Evolutionary conservation across 2,329 filamentous ascomycete species (phyloP).

Genomic region (Monilinia vaccinii-corymbosi): DNA sequence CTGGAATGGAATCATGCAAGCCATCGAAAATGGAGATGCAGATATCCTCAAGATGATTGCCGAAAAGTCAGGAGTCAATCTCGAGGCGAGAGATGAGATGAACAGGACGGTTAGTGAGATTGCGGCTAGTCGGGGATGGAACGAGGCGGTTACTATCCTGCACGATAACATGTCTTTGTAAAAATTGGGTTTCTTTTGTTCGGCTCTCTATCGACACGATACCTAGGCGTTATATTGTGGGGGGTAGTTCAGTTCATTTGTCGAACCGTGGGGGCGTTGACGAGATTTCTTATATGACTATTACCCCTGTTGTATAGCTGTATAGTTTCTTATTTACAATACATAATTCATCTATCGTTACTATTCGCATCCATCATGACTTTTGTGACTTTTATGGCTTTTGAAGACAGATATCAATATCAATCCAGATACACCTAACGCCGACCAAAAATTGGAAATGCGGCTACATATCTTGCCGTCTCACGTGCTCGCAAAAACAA

Average conservation of each 20-base stretch:
- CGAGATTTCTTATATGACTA: too few relatives aligned
- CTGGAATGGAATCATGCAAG: constrained; percentile 58
- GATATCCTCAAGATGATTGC: constrained; percentile 44
- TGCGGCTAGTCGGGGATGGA: constrained; percentile 48
- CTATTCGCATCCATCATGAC: too few relatives aligned
- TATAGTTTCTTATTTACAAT: too few relatives aligned
- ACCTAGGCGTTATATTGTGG: neutral
- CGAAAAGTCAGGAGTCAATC: constrained; percentile 40
- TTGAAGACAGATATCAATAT: too few relatives aligned
- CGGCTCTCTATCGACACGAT: neutral
- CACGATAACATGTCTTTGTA: constrained; percentile 10
- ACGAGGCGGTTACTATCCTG: constrained; percentile 38
- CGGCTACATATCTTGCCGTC: too few relatives aligned
- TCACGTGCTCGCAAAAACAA: too few relatives aligned
- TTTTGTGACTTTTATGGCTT: too few relatives aligned
- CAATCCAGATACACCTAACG: too few relatives aligned
- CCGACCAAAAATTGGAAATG: too few relatives aligned
- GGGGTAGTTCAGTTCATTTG: neutral
- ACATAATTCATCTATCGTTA: too few relatives aligned
- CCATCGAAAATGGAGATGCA: constrained; percentile 53
- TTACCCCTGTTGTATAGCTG: too few relatives aligned
- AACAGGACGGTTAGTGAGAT: constrained; percentile 48
- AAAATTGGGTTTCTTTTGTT: neutral
- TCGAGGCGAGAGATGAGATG: constrained; percentile 44
- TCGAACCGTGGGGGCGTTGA: too few relatives aligned